Conservation (phyloP, 257 asterid genomes). For the Linderniella brevidens region DNA sequence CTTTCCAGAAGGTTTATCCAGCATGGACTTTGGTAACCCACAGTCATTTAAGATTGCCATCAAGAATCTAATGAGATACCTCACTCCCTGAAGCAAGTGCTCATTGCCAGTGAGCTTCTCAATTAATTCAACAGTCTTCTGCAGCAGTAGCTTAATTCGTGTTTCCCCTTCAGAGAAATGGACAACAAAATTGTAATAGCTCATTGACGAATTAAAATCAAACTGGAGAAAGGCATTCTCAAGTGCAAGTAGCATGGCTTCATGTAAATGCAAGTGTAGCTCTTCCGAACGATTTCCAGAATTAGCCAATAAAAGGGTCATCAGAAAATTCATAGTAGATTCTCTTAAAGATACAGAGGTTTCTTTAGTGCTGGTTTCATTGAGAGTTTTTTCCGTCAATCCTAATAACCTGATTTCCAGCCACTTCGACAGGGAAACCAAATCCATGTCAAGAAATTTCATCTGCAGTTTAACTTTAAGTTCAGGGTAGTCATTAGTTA, state of each 20-base stretch:
- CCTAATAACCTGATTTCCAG: conserved; percentile 74
- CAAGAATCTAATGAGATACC: conserved; percentile 67
- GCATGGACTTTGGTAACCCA: conserved; percentile 31
- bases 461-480: conserved; percentile 46
- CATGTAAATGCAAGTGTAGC: conserved; percentile 51
- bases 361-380: conserved; percentile 32
- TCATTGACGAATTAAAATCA: conserved; percentile 40
- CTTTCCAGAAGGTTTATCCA: conserved; percentile 44
- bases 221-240: conserved; percentile 63
- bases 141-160: conserved; percentile 48
- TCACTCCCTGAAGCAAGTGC: conserved; percentile 61
- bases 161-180: conserved; percentile 65
- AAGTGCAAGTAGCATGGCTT: conserved; percentile 63
- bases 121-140: conserved; percentile 41
- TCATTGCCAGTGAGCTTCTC: conserved; percentile 68
- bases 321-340: conserved; percentile 53
- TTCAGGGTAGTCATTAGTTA: conserved; percentile 46
- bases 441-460: conserved; percentile 59
- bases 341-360: conserved; percentile 58
- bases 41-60: conserved; percentile 40
- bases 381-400: conserved; percentile 26
- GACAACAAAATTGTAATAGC: conserved; percentile 48
- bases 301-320: conserved; percentile 37
- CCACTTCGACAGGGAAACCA: conserved; percentile 59
- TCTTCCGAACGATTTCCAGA: conserved; percentile 34